phyloP scores from a whole-genome alignment of 768 basidiomycete species.

The Xerocomellus intermedius region DNA sequence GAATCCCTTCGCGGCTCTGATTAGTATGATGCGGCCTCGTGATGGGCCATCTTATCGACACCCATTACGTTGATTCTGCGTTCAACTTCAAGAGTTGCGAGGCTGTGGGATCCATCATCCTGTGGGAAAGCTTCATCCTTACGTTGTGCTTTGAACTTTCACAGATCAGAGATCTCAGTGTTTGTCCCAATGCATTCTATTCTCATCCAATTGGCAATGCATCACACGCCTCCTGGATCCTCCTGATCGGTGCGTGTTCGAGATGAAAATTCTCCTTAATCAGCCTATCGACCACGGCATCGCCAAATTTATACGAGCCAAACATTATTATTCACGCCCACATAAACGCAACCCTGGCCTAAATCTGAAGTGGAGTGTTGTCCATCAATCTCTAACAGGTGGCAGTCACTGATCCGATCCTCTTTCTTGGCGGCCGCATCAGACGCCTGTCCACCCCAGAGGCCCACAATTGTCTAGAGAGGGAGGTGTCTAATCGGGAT shows the following conservation, averaged over 20 bases:
- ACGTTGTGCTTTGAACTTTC: not conserved
- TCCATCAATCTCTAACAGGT: not conserved
- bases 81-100: not conserved
- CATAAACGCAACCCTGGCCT: not conserved
- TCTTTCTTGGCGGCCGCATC: not conserved
- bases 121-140: not conserved
- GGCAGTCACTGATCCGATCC: not conserved
- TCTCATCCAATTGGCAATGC: constrained; percentile 1
- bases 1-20: not conserved
- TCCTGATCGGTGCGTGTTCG: constrained; percentile 11
- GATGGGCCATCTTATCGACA: not conserved
- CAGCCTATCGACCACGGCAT: not conserved
- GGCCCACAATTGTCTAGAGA: not conserved
- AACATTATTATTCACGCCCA: not conserved
- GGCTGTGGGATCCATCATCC: not conserved
- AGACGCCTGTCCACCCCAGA: not conserved
- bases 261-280: constrained; percentile 18
- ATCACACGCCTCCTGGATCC: constrained; percentile 2
- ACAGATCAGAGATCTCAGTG: not conserved
- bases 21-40: constrained; percentile 4
- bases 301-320: not conserved
- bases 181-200: not conserved
- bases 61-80: constrained; percentile 16
- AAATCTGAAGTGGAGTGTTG: not conserved
- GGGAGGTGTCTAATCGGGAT: not conserved